Evolutionary conservation across 2,329 filamentous ascomycete species (phyloP), one percentile per base, ranked within the genome.

Genomic region (Daldinia eschscholtzii): DNA sequence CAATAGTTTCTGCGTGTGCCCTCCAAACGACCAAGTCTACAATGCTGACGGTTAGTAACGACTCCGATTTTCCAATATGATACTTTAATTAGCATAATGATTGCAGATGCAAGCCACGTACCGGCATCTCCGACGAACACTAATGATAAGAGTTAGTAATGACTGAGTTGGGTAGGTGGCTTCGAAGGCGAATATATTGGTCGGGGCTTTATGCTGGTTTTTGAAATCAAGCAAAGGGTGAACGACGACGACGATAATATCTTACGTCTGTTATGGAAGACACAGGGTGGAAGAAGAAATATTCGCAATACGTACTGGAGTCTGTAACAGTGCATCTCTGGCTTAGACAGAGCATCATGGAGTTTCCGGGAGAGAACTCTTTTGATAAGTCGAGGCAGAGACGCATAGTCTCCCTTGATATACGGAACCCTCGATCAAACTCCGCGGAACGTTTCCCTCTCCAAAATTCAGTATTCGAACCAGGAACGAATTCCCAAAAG

Each of bases 21-120:
- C 73, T 67, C 76, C 76, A 79, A 4, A 75, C 72, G 9, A 69
- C 60, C 23, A 76, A 68, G 62, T 71, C 76, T 78, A 30, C 10
- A 9, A 15, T 0, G 18, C 73, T 57, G 70, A 63, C 39, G 44
- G 60, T 64, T 46, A 68, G 55, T 10, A 33, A 28, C 12, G 1
- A 28, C 6, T 9, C 23, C 4, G n/a, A 3, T 33, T 30, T 28
- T 28, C 7, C 15, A 20, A 18, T 1, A 35, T 44, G 10, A 18
- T 35, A n/a, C 15, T 9, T 23, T 4, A 33, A 15, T n/a, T 23
- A 5, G 7, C 4, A 6, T 30, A 20, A 46, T 20, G 26, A 33
- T 18, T 10, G 33, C 6, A 52, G 4, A 48, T 18, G n/a, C 6
- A 44, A 3, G 41, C 18, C 12, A 73, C 75, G 62, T 69, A 76